phyloP scores from a whole-genome alignment of 2,329 filamentous ascomycete species.

The Trichoderma harzianum region DNA sequence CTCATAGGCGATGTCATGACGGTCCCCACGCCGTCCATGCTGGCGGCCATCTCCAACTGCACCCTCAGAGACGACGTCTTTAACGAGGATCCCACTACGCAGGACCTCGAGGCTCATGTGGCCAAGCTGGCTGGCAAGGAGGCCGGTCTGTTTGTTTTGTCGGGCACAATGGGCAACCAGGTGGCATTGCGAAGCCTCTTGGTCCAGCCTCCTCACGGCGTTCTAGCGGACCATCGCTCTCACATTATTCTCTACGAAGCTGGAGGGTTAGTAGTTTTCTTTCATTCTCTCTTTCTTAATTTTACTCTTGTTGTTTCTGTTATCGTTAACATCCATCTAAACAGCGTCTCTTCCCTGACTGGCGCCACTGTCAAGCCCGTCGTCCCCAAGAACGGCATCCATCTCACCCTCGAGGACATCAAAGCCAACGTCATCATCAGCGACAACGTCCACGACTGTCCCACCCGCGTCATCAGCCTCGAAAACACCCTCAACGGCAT shows the following conservation, averaged over 20 bases:
- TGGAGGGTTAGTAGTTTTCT: conserved; percentile 47
- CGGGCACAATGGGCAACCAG: conserved; percentile 94
- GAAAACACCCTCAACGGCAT: conserved; percentile 84
- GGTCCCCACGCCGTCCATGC: conserved; percentile 76
- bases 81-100: conserved; percentile 74
- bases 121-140: conserved; percentile 73
- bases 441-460: conserved; percentile 73
- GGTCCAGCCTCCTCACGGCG: conserved; percentile 71
- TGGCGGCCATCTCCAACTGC: conserved; percentile 69
- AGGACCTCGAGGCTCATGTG: conserved; percentile 69
- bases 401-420: conserved; percentile 76
- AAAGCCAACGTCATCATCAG: conserved; percentile 60
- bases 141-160: conserved; percentile 75
- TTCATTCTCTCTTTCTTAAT: too few relatives aligned
- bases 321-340: neutral
- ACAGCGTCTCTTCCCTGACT: conserved; percentile 66
- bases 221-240: conserved; percentile 74
- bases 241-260: conserved; percentile 72
- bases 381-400: conserved; percentile 64
- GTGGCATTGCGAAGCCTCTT: conserved; percentile 76
- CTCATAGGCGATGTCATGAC: conserved; percentile 56
- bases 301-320: neutral
- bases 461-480: conserved; percentile 75
- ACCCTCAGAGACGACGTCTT: conserved; percentile 83
- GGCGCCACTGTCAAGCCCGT: conserved; percentile 68